A percentile compares a stretch with the other conserved stretches of the same genome.
phyloP scores from a whole-genome alignment of 2,329 filamentous ascomycete genomes.

The Clarireedia monteithiana region DNA sequence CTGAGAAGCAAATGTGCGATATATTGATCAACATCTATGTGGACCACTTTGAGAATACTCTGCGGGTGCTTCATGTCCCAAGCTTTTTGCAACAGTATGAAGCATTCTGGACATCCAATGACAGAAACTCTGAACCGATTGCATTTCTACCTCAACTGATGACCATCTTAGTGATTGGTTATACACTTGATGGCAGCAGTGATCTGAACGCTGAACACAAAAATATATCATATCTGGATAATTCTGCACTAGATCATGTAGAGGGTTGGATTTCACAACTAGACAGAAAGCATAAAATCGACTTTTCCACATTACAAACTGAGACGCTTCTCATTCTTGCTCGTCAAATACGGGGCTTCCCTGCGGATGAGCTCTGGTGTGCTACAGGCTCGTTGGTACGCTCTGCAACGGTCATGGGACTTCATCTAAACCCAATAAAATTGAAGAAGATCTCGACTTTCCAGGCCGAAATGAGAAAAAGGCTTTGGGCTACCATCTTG shows the following conservation, averaged over 20 bases:
- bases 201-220: conserved; percentile 2
- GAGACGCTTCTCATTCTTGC: conserved; percentile 9
- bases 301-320: conserved; percentile 11
- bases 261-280: conserved; percentile 10
- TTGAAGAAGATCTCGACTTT: conserved; percentile 40
- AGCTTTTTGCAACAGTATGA: conserved; percentile 36
- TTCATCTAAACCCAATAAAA: conserved; percentile 46
- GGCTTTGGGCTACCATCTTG: conserved; percentile 47
- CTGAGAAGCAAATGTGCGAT: conserved; percentile 8
- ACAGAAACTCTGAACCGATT: conserved; percentile 1
- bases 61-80: conserved; percentile 37
- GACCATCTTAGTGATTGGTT: conserved; percentile 10
- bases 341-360: conserved; percentile 3
- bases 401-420: conserved; percentile 47
- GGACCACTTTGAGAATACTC: conserved; percentile 34
- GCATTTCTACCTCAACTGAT: conserved; percentile 11
- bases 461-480: conserved; percentile 43
- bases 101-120: conserved; percentile 30
- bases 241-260: conserved; percentile 8
- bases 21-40: conserved; percentile 31
- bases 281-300: conserved; percentile 8
- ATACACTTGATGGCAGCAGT: conserved; percentile 2
- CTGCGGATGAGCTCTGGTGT: conserved; percentile 10
- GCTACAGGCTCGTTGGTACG: conserved; percentile 39
- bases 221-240: conserved; percentile 8